Base-by-base conservation (phyloP, 768 basidiomycete genomes). In the Trametes sanguinea region DNA sequence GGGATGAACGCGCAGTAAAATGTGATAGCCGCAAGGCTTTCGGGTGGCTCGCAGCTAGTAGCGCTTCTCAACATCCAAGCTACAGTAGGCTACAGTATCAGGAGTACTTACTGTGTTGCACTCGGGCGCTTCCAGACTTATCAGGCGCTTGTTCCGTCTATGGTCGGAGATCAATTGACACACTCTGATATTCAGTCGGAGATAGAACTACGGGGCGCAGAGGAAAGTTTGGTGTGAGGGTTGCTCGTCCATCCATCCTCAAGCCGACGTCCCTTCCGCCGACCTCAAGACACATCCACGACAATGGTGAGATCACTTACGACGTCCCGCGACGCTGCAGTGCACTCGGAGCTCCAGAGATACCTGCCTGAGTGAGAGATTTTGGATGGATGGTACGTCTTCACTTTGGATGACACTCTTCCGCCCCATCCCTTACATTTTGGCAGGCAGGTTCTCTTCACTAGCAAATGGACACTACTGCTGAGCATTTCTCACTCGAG, bases 401-500 rank as follows among this genome's bases (percentile, higher is more conserved):
- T 30, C 13, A 17, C 3, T 33, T 22, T 22, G 54, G 65, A 68
- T 68, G 65, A 53, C 60, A n/a, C 22, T 35, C 59, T 16, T 35
- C 7, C 8, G n/a, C 22, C 6, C n/a, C 37, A 7, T 4, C 16
- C n/a, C 44, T 62, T 45, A 56, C 52, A 4, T 44, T 8, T 11
- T 27, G 1, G 6, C 13, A 52, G 54, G 54, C 67, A 68, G 67
- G 60, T 60, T 46, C 32, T 50, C 62, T 51, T 22, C 37, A 48
- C 51, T 58, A 60, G 54, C 59, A 60, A 51, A 60, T 42, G n/a
- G 22, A 43, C 27, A 42, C 43, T 55, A 46, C 43, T 55, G 77
- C 77, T 57, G 81, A 84, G 81, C 76, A 52, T 45, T 69, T 50
- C 51, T 54, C 52, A 17, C 35, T 11, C 22, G 56, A 52, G 61